Base-by-base conservation (phyloP, 1,139 yeast genomes). In the Pichia sp. region DNA sequence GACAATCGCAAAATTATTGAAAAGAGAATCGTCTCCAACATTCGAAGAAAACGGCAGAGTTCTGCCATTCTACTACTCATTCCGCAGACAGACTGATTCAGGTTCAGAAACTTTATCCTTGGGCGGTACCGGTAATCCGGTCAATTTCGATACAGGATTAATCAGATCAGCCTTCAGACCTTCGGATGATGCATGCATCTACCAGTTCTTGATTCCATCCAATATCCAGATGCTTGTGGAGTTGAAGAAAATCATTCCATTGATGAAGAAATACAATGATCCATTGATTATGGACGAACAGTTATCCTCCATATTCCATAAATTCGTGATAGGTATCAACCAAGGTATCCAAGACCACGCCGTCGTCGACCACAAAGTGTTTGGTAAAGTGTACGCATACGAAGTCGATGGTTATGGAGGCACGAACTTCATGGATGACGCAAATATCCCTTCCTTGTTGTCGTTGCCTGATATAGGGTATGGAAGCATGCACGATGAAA, bases 391-490 rank as follows among this genome's bases (percentile, higher is more conserved):
- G 2, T 87, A 80, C 58, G 96, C 96, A 0, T 89, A 84, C 58
- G 96, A 89, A 62, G 84, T 89, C 10, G 96, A 89, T 63, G 96
- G 96, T 0, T 90, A 77, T 62, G 96, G 96, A 1, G 76, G 95
- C 28, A 57, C 75, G 0, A 68, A 79, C 14, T 72, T 83, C 51
- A 88, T 90, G 95, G 96, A 89, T 64, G 96, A 89, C 66, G 96
- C 96, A 20, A 89, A 89, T 58, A 73, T 90, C 30, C 96, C 96
- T 1, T 87, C 96, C 0, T 71, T 89, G 36, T 69, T 89, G 36
- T 77, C 96, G 0, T 71, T 90, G 28, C 96, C 96, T 0, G 93
- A 86, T 56, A 67, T 88, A 66, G 96, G 96, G 0, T 86, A 77
- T 60, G 58, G 79, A 10, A 65, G 70, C 11, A 60, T 58, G 7